These are phyloP conservation scores for Populus hybrid DNA, from an alignment of 441 rosid genomes.

Conservation along the genomic window DNA sequence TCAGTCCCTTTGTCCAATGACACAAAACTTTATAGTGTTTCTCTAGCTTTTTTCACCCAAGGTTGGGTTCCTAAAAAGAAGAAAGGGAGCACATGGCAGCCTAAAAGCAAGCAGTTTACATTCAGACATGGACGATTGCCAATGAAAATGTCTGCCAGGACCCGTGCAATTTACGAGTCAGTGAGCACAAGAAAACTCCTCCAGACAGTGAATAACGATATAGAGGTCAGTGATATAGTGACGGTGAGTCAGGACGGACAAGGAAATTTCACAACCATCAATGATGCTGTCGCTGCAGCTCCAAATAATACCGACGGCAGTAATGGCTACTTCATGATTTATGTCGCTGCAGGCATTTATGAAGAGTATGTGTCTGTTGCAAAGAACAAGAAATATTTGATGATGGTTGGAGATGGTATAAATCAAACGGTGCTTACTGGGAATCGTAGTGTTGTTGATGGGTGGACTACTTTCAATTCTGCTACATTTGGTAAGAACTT, in stretches of 20 bases:
- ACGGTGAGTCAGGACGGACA: constrained; percentile 64
- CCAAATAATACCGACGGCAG: constrained; percentile 59
- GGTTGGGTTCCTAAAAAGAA: constrained; percentile 57
- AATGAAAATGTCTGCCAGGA: constrained; percentile 48
- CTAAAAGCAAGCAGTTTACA: constrained; percentile 20
- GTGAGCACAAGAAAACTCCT: constrained; percentile 45
- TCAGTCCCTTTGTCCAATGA: constrained; percentile 54
- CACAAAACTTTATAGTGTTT: constrained; percentile 68
- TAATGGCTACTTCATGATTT: constrained; percentile 74
- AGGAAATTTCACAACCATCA: constrained; percentile 69
- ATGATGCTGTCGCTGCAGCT: constrained; percentile 62
- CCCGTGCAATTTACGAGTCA: constrained; percentile 49
- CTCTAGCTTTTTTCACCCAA: constrained; percentile 64
- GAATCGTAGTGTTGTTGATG: constrained; percentile 72
- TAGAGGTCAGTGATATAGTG: constrained; percentile 54
- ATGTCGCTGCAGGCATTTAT: constrained; percentile 62
- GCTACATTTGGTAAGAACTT: constrained; percentile 67
- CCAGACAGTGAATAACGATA: constrained; percentile 15
- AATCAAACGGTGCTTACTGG: constrained; percentile 78
- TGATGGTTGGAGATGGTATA: constrained; percentile 92
- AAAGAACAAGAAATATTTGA: constrained; percentile 61
- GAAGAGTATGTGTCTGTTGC: constrained; percentile 68
- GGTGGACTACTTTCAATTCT: constrained; percentile 91
- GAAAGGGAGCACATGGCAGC: constrained; percentile 27
- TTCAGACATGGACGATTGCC: constrained; percentile 50